These are phyloP conservation scores for Trichomonas gallinae DNA, from an alignment of 208 protist species.

Conservation along the genomic window DNA sequence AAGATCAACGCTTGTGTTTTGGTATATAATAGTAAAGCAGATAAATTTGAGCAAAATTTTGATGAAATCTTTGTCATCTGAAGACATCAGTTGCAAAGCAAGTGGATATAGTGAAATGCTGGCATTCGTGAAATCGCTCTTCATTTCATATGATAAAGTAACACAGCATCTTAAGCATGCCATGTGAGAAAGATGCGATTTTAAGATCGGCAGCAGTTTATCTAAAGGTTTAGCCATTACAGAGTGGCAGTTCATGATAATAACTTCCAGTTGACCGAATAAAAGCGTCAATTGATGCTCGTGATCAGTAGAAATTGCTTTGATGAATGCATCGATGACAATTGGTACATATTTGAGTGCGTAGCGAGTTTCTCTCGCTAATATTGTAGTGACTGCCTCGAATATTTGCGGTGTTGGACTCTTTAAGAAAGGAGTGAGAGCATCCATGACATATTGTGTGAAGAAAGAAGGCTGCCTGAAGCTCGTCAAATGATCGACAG, in stretches of 20 bases:
- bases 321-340: background rate
- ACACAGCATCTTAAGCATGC: background rate
- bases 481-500: background rate
- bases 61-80: background rate
- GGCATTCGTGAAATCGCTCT: background rate
- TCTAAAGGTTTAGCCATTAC: background rate
- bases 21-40: background rate
- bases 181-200: background rate
- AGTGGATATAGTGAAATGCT: background rate
- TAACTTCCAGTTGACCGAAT: background rate
- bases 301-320: background rate
- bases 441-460: background rate
- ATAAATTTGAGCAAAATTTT: background rate
- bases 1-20: background rate
- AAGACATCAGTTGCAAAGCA: background rate
- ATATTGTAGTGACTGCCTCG: background rate
- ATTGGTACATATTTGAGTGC: background rate
- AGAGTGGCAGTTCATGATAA: background rate
- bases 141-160: background rate
- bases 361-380: background rate
- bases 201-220: background rate
- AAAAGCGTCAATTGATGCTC: background rate
- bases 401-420: background rate
- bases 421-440: background rate
- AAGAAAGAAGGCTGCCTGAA: background rate